Evolutionary conservation across 176 grass and related monocot species (phyloP).

Genomic region (Oryza glumipatula): DNA sequence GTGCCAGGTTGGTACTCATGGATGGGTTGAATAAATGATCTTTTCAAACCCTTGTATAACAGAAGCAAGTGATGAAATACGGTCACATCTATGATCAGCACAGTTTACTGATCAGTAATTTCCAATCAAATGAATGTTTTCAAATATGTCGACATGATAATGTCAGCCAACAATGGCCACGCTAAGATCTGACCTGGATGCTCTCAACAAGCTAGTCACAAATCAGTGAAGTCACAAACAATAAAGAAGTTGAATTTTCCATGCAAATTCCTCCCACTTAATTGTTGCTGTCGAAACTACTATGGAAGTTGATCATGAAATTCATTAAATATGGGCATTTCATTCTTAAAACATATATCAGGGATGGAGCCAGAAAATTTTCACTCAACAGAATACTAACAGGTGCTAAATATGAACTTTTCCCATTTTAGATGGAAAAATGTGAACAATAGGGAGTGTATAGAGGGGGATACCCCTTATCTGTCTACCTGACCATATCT

Average conservation of each 20-base stretch:
- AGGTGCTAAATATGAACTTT: too few relatives aligned
- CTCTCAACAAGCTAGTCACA: background rate
- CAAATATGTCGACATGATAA: background rate
- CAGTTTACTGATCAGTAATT: slow-evolving; percentile 5
- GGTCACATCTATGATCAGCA: background rate
- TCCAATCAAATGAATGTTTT: background rate
- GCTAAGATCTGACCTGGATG: background rate
- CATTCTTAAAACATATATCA: background rate
- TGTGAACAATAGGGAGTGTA: too few relatives aligned
- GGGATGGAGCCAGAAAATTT: too few relatives aligned
- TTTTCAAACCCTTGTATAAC: background rate
- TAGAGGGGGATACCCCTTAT: too few relatives aligned
- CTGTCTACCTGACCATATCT: too few relatives aligned
- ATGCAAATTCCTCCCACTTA: background rate
- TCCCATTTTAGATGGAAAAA: too few relatives aligned
- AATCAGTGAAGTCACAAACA: background rate
- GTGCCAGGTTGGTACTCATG: background rate
- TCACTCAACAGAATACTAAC: too few relatives aligned
- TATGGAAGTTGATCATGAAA: background rate
- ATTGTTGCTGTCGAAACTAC: background rate
- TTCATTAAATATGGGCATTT: background rate
- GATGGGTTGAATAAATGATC: slow-evolving; percentile 13
- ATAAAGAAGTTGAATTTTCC: background rate
- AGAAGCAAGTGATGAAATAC: background rate
- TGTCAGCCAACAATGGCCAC: background rate